Percentiles rank a stretch among this genome's conserved stretches.
Conservation (phyloP, 176 grass and related monocot genomes). For the Aechmea fasciata region DNA sequence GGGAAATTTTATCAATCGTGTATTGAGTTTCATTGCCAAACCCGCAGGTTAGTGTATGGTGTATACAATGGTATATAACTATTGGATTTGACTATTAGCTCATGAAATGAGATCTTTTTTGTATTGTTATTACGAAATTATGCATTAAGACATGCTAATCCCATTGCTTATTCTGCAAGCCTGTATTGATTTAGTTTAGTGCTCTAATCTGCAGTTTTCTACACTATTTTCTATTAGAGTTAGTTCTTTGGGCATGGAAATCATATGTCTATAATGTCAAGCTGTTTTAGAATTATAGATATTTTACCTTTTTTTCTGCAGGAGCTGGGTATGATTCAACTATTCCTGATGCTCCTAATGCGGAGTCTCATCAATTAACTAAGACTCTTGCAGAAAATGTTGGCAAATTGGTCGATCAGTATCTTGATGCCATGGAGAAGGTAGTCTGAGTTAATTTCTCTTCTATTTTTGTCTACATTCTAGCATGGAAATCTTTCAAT, state of each 20-base stretch:
- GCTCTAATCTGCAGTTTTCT: background rate
- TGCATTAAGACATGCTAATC: background rate
- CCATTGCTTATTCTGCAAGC: background rate
- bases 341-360: conserved; percentile 55
- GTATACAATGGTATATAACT: background rate
- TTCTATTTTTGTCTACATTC: background rate
- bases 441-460: conserved; percentile 27
- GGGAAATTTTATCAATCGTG: conserved; percentile 89
- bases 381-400: conserved; percentile 49
- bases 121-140: background rate
- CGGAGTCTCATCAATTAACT: conserved; percentile 45
- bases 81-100: background rate
- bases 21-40: conserved; percentile 88
- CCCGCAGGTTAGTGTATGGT: conserved; percentile 45
- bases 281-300: background rate
- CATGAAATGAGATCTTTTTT: background rate
- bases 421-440: conserved; percentile 92
- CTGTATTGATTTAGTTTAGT: background rate
- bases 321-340: conserved; percentile 67
- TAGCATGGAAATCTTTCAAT: background rate
- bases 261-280: background rate
- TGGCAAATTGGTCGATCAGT: conserved; percentile 71
- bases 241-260: background rate
- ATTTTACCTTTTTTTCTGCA: conserved; percentile 22
- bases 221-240: background rate